Base-by-base conservation (phyloP, 176 grass and related monocot genomes). In the Oryza glaberrima region DNA sequence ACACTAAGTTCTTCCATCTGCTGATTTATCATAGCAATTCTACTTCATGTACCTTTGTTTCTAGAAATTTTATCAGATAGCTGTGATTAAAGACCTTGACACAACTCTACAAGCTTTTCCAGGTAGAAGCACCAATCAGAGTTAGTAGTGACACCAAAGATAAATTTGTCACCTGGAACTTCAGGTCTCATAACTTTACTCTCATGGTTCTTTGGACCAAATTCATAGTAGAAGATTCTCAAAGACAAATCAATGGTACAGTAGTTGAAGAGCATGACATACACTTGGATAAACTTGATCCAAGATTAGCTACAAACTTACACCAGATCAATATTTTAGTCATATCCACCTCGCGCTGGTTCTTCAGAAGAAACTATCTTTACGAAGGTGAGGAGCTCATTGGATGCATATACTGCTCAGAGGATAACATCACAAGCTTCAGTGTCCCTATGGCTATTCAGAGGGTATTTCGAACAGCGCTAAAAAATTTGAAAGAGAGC, bases 201-300 rank as follows among this genome's bases (percentile, higher is more conserved):
- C 91, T 93, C 35, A 88, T 87, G 90, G 88, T 86, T 35, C 67
- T 95, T 51, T 91, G 88, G 91, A 91, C 86, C 7, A 90, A 88
- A 90, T 95, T 89, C 76, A 87, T 92, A 35, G 88, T 95, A 47
- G 64, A 84, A 89, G 86, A 61, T 47, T 78, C 69, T 73, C 86
- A 90, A 76, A 84, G 87, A 73, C 82, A 87, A 75, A 68, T 93
- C 67, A 96, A 96, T 11, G 91, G 91, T 23, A 87, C 88, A 56
- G 36, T 41, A 54, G 64, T 83, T 48, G 61, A 77, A 68, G 68
- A 81, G 25, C 89, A 87, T 43, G 86, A 96, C 58, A 84, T 93
- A 70, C 86, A 93, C 83, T 86, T 96, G 66, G 91, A 96, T 68
- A 96, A 82, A 86, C 73, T 90, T 73, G 85, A 96, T 82, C 83